These are phyloP conservation scores for Mycena vulgaris DNA, from an alignment of 768 basidiomycete species.

Conservation along the genomic window DNA sequence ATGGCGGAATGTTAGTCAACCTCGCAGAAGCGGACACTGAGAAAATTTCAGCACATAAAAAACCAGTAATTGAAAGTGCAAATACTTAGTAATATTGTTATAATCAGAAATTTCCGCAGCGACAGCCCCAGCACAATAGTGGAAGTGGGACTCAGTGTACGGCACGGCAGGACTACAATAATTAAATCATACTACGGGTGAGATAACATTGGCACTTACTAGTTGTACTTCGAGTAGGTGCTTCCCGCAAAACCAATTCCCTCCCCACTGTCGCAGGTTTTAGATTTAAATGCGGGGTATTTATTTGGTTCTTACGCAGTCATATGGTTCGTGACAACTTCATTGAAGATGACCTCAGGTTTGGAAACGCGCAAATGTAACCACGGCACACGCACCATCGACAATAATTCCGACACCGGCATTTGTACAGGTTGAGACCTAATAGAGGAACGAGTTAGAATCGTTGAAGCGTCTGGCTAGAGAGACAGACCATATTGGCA, in stretches of 20 bases:
- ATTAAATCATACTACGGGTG: background rate
- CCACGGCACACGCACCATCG: slow-evolving; percentile 33
- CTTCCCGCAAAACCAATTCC: slow-evolving; percentile 21
- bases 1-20: slow-evolving; percentile 26
- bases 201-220: slow-evolving; percentile 3
- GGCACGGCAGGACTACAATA: slow-evolving; percentile 42
- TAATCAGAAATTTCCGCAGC: slow-evolving; percentile 58
- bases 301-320: slow-evolving; percentile 3
- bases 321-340: slow-evolving; percentile 30
- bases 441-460: too few species aligned
- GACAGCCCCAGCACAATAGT: slow-evolving; percentile 52
- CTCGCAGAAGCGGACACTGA: slow-evolving; percentile 39
- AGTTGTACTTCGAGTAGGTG: slow-evolving; percentile 21
- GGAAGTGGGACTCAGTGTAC: slow-evolving; percentile 50
- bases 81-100: slow-evolving; percentile 55
- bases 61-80: slow-evolving; percentile 52
- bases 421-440: slow-evolving; percentile 43
- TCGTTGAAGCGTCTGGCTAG: too few species aligned
- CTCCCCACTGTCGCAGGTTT: background rate
- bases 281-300: background rate
- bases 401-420: slow-evolving; percentile 52
- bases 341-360: background rate
- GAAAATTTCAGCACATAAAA: background rate
- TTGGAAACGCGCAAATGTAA: too few species aligned
- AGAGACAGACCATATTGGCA: slow-evolving; percentile 41